Evolutionary conservation across 1,284 basidiomycete genomes (phyloP).

Genomic region (Vanrija humicola): DNA sequence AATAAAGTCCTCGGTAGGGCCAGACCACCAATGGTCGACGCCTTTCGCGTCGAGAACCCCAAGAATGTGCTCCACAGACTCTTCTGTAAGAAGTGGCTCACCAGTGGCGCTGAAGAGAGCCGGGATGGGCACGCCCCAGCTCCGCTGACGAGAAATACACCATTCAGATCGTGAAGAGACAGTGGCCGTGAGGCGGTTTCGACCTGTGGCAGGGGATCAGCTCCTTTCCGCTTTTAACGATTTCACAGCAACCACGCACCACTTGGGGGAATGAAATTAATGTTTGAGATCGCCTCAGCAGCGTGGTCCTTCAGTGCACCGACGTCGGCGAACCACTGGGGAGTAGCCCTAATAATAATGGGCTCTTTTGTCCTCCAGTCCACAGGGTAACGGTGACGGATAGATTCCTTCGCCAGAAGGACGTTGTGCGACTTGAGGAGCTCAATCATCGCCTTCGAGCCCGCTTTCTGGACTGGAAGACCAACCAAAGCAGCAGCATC

Average conservation of each 20-base stretch:
- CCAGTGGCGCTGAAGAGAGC: conserved; percentile 72
- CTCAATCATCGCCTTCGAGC: conserved; percentile 63
- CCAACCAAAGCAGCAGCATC: conserved; percentile 53
- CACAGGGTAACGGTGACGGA: conserved; percentile 89
- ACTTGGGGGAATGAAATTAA: conserved; percentile 70
- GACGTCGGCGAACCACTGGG: conserved; percentile 96
- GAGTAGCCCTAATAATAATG: conserved; percentile 91
- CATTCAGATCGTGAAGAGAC: conserved; percentile 87
- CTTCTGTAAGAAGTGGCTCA: conserved; percentile 62
- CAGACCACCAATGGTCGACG: conserved; percentile 86
- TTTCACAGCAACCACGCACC: conserved; percentile 56
- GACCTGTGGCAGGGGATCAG: conserved; percentile 54
- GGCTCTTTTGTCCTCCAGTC: conserved; percentile 96
- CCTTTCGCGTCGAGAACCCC: conserved; percentile 68
- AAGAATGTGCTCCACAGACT: conserved; percentile 74
- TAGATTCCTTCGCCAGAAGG: conserved; percentile 65
- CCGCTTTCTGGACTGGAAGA: conserved; percentile 67
- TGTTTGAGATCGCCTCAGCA: conserved; percentile 64
- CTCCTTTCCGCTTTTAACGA: background rate
- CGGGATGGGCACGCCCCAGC: conserved; percentile 98
- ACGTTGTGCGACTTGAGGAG: conserved; percentile 59
- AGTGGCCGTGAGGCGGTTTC: conserved; percentile 79
- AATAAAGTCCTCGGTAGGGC: conserved; percentile 76
- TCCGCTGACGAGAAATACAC: conserved; percentile 97
- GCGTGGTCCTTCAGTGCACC: conserved; percentile 77